These are phyloP conservation scores for Xylaria sp. DNA, from an alignment of 2,329 filamentous ascomycete genomes.

Conservation along the genomic window DNA sequence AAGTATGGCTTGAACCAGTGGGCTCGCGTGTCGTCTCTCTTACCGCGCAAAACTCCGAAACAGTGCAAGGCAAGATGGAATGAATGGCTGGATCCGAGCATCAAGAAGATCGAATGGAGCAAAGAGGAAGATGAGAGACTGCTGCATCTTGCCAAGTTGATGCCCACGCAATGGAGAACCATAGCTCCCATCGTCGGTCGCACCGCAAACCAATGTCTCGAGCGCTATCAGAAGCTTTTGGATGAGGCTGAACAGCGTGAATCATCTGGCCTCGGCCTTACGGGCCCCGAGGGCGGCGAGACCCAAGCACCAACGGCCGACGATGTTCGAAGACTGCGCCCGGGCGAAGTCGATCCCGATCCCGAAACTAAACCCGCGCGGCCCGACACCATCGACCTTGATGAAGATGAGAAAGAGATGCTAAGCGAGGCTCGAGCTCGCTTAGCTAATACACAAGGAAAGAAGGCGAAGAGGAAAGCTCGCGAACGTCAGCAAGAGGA, in stretches of 20 bases:
- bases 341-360: conserved; percentile 95
- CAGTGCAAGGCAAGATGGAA: conserved; percentile 99
- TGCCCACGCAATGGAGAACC: conserved; percentile 99
- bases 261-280: conserved; percentile 77
- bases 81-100: conserved; percentile 97
- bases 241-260: conserved; percentile 95
- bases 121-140: conserved; percentile 98
- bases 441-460: conserved; percentile 96
- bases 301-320: conserved; percentile 87
- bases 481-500: conserved; percentile 95
- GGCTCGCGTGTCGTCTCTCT: conserved; percentile 95
- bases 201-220: conserved; percentile 95
- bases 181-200: conserved; percentile 96
- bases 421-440: conserved; percentile 95
- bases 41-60: conserved; percentile 96
- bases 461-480: conserved; percentile 98
- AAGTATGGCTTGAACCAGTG: conserved; percentile 98
- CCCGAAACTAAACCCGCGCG: conserved; percentile 94
- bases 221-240: conserved; percentile 94
- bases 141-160: conserved; percentile 93
- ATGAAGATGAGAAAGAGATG: conserved; percentile 99
- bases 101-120: conserved; percentile 99
- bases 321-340: conserved; percentile 84
- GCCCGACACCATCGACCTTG: conserved; percentile 95
- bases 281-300: conserved; percentile 86